A percentile compares a stretch with the other conserved stretches of the same genome.
Conservation (phyloP, 805 yeast species). For the Diddensiella transvaalensis region DNA sequence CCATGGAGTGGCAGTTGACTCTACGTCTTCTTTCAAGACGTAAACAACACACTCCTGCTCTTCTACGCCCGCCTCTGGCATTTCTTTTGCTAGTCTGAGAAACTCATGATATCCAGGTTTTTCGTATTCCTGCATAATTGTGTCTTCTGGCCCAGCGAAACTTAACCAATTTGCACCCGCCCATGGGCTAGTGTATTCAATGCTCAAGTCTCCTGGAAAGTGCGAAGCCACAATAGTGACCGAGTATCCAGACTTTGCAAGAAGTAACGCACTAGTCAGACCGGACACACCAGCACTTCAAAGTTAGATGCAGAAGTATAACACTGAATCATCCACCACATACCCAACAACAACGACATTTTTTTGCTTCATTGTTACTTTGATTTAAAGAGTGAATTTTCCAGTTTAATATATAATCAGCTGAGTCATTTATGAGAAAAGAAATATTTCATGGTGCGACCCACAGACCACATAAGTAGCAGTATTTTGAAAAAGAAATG, state of each 20-base stretch:
- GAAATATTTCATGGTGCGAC: not conserved
- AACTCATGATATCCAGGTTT: constrained; percentile 2
- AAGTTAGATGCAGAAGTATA: not conserved
- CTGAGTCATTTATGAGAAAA: no score
- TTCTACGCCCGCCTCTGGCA: constrained; percentile 1
- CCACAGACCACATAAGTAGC: not conserved
- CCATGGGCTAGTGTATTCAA: constrained; percentile 74
- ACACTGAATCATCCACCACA: not conserved
- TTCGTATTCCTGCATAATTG: constrained; percentile 1
- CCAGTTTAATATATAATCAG: not conserved
- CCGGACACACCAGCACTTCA: constrained; percentile 64
- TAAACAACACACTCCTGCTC: constrained; percentile 1
- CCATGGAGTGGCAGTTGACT: constrained; percentile 1
- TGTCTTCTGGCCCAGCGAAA: not conserved
- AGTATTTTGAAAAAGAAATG: not conserved
- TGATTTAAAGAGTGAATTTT: not conserved
- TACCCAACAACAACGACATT: constrained; percentile 24
- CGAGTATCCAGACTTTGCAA: constrained; percentile 40
- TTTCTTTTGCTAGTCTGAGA: not conserved
- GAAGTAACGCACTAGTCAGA: constrained; percentile 55
- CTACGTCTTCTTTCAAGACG: constrained; percentile 1
- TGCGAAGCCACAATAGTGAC: constrained; percentile 61
- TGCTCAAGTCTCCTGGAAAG: constrained; percentile 75
- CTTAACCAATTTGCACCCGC: constrained; percentile 59
- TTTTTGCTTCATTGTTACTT: not conserved